Evolutionary conservation across 495 filamentous ascomycete genomes (phyloP).

Genomic region (Pseudotulostoma volvatum): DNA sequence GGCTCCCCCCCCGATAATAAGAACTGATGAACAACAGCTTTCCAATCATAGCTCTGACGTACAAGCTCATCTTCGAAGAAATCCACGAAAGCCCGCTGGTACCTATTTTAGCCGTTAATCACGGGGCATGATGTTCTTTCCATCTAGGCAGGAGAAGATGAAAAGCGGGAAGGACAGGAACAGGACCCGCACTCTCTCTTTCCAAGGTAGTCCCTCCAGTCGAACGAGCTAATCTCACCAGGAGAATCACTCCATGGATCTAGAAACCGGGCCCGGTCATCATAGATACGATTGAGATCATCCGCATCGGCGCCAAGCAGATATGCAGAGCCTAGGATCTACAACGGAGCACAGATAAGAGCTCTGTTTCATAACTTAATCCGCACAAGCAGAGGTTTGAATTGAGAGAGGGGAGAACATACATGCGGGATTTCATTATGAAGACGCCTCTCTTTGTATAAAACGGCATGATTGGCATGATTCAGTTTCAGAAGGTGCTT

Average conservation of each 20-base stretch:
- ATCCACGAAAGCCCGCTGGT: conserved; percentile 79
- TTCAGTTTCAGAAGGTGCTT: conserved; percentile 84
- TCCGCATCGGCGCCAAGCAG: conserved; percentile 57
- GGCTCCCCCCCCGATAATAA: conserved; percentile 61
- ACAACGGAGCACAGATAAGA: no score
- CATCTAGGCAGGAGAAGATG: conserved; percentile 4
- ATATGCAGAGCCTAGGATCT: conserved; percentile 68
- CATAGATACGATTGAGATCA: conserved; percentile 64
- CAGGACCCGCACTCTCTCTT: conserved; percentile 35
- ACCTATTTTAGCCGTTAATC: no score
- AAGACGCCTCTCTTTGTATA: conserved; percentile 60
- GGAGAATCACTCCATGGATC: conserved; percentile 80
- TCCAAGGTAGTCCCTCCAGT: conserved; percentile 77
- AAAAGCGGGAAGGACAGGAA: no score
- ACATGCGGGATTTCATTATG: conserved; percentile 85
- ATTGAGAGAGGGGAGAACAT: conserved; percentile 12
- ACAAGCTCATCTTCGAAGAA: conserved; percentile 84
- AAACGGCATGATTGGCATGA: conserved; percentile 72
- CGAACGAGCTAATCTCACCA: conserved; percentile 58
- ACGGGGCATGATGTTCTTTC: no score
- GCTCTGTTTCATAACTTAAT: no score
- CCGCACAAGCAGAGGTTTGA: no score
- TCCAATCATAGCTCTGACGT: conserved; percentile 68
- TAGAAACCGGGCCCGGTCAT: conserved; percentile 48
- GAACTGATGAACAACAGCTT: conserved; percentile 54